phyloP scores from a whole-genome alignment of 2,329 filamentous ascomycete species.

The Onygenales sp. region DNA sequence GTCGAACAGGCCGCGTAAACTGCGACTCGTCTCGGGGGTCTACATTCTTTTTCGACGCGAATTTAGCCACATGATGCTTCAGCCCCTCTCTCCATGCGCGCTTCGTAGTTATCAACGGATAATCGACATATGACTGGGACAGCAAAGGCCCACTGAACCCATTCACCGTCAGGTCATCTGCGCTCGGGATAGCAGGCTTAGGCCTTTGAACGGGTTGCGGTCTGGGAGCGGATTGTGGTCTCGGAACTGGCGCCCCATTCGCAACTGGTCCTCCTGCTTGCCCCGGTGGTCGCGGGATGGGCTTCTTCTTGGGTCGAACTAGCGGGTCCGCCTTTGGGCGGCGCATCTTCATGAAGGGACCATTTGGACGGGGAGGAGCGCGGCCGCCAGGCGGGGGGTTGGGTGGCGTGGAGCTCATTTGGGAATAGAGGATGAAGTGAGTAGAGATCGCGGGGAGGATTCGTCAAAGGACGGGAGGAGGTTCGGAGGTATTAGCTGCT shows the following conservation, averaged over 20 bases:
- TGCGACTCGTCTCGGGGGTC: conserved; percentile 68
- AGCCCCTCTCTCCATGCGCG: conserved; percentile 67
- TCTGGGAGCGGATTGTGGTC: conserved; percentile 12
- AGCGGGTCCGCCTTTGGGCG: conserved; percentile 53
- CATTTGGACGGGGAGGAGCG: conserved; percentile 37
- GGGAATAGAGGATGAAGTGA: neutral
- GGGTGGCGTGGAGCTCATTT: conserved; percentile 27
- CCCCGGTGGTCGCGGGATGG: conserved; percentile 17
- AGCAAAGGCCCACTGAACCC: conserved; percentile 35
- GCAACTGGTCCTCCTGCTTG: conserved; percentile 4
- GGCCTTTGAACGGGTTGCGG: conserved; percentile 11
- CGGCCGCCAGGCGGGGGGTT: conserved; percentile 39
- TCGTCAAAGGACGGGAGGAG: neutral
- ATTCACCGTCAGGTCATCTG: conserved; percentile 27
- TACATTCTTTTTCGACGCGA: conserved; percentile 54
- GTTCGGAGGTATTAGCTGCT: neutral
- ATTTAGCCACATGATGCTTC: conserved; percentile 79
- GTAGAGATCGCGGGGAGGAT: neutral
- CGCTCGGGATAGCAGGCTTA: conserved; percentile 11
- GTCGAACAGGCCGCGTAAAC: conserved; percentile 76
- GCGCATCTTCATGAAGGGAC: conserved; percentile 35
- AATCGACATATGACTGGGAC: conserved; percentile 40
- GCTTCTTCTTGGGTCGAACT: conserved; percentile 49
- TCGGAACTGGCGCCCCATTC: conserved; percentile 14
- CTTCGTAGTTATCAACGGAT: conserved; percentile 74